A percentile compares a stretch with the other conserved stretches of the same genome.
Conservation (phyloP, 1,139 yeast genomes). For the Suhomyces atakaporum region DNA sequence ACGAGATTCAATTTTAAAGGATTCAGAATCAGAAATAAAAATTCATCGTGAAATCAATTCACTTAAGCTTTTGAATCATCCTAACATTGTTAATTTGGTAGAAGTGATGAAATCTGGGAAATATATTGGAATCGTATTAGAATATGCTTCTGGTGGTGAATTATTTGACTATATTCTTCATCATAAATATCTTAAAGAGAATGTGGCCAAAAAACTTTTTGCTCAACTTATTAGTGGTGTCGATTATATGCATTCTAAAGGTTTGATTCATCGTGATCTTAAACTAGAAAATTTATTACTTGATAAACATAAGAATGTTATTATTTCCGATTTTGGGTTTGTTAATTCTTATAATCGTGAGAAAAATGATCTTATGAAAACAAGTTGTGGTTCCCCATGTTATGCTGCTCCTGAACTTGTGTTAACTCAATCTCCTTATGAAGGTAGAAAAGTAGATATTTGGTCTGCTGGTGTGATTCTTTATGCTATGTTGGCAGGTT, state of each 20-base stretch:
- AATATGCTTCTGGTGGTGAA: conserved; percentile 97
- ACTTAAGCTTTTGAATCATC: conserved; percentile 80
- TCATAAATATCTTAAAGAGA: conserved; percentile 83
- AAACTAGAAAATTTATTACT: conserved; percentile 71
- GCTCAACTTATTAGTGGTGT: conserved; percentile 95
- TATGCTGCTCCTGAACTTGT: conserved; percentile 98
- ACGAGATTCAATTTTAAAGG: conserved; percentile 80
- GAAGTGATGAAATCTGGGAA: conserved; percentile 94
- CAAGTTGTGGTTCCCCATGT: conserved; percentile 97
- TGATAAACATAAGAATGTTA: conserved; percentile 78
- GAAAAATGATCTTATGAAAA: conserved; percentile 80
- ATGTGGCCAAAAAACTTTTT: conserved; percentile 81
- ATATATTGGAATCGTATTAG: conserved; percentile 93
- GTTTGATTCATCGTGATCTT: conserved; percentile 79
- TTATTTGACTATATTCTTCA: conserved; percentile 88
- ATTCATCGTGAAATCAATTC: conserved; percentile 94
- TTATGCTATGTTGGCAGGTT: conserved; percentile 97
- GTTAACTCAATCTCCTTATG: conserved; percentile 81
- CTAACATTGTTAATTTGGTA: conserved; percentile 87
- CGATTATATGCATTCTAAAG: conserved; percentile 82
- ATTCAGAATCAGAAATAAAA: conserved; percentile 82
- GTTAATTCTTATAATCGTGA: conserved; percentile 79
- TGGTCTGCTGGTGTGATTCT: conserved; percentile 97
- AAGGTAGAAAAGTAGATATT: conserved; percentile 92
- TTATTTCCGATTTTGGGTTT: conserved; percentile 85